Evolutionary conservation across 495 filamentous ascomycete species (phyloP).

Genomic region (Ramalina intermedia): DNA sequence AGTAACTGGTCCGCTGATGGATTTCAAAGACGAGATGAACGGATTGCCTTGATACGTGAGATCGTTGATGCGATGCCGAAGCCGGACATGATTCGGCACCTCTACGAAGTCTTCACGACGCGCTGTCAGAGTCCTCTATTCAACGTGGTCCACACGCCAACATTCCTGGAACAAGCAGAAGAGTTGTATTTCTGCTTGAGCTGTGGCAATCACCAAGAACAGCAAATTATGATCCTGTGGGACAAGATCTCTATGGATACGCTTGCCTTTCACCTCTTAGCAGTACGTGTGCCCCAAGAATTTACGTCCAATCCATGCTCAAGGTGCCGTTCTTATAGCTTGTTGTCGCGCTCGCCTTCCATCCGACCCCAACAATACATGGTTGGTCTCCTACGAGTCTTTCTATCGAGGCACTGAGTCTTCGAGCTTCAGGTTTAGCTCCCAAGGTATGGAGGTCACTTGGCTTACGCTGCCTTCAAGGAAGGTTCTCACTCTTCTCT

Average conservation of each 20-base stretch:
- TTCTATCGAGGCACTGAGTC: not conserved
- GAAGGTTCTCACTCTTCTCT: conserved; percentile 16
- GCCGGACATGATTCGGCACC: conserved; percentile 7
- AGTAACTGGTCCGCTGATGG: conserved; percentile 1
- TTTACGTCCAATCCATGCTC: not conserved
- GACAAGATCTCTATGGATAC: conserved; percentile 3
- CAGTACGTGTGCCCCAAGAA: not conserved
- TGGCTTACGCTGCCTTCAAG: conserved; percentile 18
- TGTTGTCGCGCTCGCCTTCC: conserved; percentile 3
- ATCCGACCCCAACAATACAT: conserved; percentile 3
- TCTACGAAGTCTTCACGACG: conserved; percentile 17
- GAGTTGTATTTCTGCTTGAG: conserved; percentile 1
- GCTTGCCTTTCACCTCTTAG: conserved; percentile 6
- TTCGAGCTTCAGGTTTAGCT: not conserved
- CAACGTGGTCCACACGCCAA: conserved; percentile 17
- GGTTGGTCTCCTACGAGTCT: conserved; percentile 1
- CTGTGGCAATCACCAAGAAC: not conserved
- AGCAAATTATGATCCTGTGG: not conserved
- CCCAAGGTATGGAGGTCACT: conserved; percentile 17
- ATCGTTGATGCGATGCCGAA: conserved; percentile 13
- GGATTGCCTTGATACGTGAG: conserved; percentile 11
- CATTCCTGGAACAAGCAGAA: conserved; percentile 13
- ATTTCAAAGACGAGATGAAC: not conserved
- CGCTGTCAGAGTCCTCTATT: conserved; percentile 20
- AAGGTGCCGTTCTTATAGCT: not conserved